A percentile compares a stretch with the other conserved stretches of the same genome.
phyloP scores from a whole-genome alignment of 257 asterid species.

The Oldenlandia corymbosa region DNA sequence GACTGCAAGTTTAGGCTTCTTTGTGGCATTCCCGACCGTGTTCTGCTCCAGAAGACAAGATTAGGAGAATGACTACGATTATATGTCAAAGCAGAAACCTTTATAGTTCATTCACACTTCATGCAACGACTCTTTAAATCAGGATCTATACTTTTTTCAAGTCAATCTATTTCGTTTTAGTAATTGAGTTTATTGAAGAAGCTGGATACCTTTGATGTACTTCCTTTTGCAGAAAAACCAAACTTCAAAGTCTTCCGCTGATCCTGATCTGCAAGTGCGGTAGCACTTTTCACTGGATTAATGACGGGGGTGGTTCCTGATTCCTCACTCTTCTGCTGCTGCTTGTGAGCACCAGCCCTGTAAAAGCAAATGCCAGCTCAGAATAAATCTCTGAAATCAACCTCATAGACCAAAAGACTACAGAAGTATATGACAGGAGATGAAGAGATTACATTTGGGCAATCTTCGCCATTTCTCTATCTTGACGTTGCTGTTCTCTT shows the following conservation, averaged over 20 bases:
- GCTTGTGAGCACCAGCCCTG: constrained; percentile 84
- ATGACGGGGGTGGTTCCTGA: constrained; percentile 26
- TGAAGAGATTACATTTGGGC: constrained; percentile 52
- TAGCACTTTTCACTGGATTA: constrained; percentile 45
- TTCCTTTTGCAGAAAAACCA: constrained; percentile 79
- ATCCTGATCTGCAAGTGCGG: constrained; percentile 85
- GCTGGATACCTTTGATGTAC: constrained; percentile 50
- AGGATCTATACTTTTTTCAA: background rate
- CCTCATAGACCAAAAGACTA: background rate
- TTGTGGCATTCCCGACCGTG: constrained; percentile 34
- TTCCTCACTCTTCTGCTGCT: constrained; percentile 59
- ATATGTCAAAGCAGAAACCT: background rate
- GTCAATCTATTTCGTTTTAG: background rate
- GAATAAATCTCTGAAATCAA: background rate
- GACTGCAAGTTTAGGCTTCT: constrained; percentile 69
- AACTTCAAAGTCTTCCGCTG: constrained; percentile 83
- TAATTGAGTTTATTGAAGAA: too few relatives aligned
- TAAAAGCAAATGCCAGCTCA: constrained; percentile 10
- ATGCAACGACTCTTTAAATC: too few relatives aligned
- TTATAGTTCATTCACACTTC: background rate
- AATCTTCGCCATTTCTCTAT: constrained; percentile 87
- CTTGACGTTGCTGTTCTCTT: constrained; percentile 91
- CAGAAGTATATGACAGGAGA: background rate
- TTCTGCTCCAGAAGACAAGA: constrained; percentile 35
- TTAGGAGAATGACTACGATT: background rate